A percentile compares a stretch with the other conserved stretches of the same genome.
These are phyloP conservation scores for Stachybotrys echinatus DNA, from an alignment of 2,329 filamentous ascomycete genomes.

Conservation along the genomic window DNA sequence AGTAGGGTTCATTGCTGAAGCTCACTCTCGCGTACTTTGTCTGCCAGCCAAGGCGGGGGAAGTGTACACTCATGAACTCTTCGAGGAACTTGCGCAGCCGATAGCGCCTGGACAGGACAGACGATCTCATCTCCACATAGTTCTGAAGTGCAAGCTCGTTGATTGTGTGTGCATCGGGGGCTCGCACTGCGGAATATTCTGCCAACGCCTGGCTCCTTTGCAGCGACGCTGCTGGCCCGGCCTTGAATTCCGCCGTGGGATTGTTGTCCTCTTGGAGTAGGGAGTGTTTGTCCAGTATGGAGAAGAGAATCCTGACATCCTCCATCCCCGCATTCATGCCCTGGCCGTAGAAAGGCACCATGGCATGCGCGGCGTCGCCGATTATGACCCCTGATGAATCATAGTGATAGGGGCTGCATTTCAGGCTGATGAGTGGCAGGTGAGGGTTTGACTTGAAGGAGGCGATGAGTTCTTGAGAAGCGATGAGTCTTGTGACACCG, in stretches of 20 bases:
- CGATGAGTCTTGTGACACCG: conserved; percentile 70
- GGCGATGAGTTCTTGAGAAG: conserved; percentile 58
- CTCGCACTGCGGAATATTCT: conserved; percentile 70
- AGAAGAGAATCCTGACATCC: conserved; percentile 85
- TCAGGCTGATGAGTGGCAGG: conserved; percentile 87
- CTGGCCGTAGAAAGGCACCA: conserved; percentile 98
- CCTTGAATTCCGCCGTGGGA: conserved; percentile 21
- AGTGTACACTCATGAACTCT: conserved; percentile 70
- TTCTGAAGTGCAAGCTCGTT: conserved; percentile 89
- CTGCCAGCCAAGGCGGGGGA: conserved; percentile 78
- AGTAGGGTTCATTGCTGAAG: conserved; percentile 90
- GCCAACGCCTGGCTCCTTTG: conserved; percentile 62
- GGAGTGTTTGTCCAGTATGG: conserved; percentile 66
- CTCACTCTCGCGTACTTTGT: conserved; percentile 92
- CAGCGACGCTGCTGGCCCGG: conserved; percentile 22
- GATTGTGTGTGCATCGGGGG: conserved; percentile 79
- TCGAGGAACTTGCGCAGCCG: conserved; percentile 79
- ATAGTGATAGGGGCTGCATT: conserved; percentile 85
- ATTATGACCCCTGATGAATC: conserved; percentile 73
- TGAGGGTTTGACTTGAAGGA: conserved; percentile 84
- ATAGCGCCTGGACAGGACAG: conserved; percentile 74
- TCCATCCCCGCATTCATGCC: conserved; percentile 97
- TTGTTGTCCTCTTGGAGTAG: conserved; percentile 38
- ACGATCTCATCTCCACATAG: conserved; percentile 88
- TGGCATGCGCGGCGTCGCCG: conserved; percentile 92